These are phyloP conservation scores for Ensete glaucum DNA, from an alignment of 176 grass and related monocot genomes.

Conservation along the genomic window DNA sequence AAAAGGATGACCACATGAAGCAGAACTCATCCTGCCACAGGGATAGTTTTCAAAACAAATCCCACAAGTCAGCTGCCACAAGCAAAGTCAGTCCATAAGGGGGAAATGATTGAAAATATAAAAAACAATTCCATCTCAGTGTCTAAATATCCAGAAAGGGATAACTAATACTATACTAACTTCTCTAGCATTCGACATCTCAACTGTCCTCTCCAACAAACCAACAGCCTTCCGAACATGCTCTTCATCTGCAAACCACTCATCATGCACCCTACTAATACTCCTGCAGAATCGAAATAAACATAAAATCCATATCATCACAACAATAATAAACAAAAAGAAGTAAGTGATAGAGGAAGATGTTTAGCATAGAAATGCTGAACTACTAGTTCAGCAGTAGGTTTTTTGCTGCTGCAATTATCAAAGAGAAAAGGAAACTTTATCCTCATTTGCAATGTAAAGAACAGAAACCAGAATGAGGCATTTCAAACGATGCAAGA, in stretches of 20 bases:
- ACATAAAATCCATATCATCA: not conserved
- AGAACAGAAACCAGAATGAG: constrained; percentile 6
- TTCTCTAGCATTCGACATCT: constrained; percentile 69
- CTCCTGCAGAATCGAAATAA: constrained; percentile 48
- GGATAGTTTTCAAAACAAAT: constrained; percentile 95
- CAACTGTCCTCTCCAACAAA: constrained; percentile 54
- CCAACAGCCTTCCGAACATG: constrained; percentile 78
- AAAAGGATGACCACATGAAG: constrained; percentile 94
- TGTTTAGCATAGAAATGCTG: not conserved
- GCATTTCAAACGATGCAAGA: constrained; percentile 9
- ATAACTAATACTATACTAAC: constrained; percentile 35
- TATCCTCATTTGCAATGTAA: not conserved
- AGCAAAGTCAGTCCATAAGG: constrained; percentile 22
- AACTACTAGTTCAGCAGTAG: too few relatives aligned
- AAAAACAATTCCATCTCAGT: constrained; percentile 4
- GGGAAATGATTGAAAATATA: constrained; percentile 9
- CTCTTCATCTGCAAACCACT: constrained; percentile 99
- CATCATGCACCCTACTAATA: constrained; percentile 97
- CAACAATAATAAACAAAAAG: not conserved
- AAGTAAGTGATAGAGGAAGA: not conserved
- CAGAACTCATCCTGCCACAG: constrained; percentile 44
- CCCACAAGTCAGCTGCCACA: constrained; percentile 79
- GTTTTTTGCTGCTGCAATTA: too few relatives aligned
- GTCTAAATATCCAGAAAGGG: not conserved
- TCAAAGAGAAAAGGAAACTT: constrained; percentile 2